Evolutionary conservation across 2,329 filamentous ascomycete species (phyloP), one percentile per base, ranked within the genome.

Genomic region (Cercospora citrullina): DNA sequence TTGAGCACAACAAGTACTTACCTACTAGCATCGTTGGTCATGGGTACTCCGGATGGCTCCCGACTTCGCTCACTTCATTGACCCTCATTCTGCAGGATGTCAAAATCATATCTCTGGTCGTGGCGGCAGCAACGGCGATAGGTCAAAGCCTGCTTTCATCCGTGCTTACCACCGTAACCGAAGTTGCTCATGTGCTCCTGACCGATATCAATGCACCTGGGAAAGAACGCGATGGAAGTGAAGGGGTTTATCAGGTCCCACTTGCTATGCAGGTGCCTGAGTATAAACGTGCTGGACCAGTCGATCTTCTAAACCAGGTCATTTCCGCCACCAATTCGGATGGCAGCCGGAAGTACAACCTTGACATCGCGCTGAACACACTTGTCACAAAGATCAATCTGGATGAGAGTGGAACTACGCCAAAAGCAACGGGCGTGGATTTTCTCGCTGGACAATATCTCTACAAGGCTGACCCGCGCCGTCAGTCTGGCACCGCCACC

Each of bases 371-470:
- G n/a, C 59, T 72, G 62, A n/a, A 94, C 83, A n/a, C 82, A 87
- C 70, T 87, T 86, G n/a, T 89, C 87, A n/a, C 85, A 88, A 78
- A 92, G 92, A 12, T 88, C 88, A 72, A 91, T 83, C 64, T 91
- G 90, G 60, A 72, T 62, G 48, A 64, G 23, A 62, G 26, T n/a
- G 59, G 60, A 7, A 28, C n/a, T 14, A 30, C 21, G 14, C 63
- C 57, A 8, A 51, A 55, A 60, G 80, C 80, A 2, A 78, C 74
- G 18, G 80, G 80, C 60, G 79, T 81, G 8, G 75, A 81, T 63
- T 81, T 79, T 71, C 75, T 79, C 60, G 75, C 79, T 26, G 80
- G 80, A 33, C 66, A 66, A 26, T 74, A 73, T 12, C 71, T 81
- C 12, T 81, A 81, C 70, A 69, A 74, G 18, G 80, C 79, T 9